A percentile compares a stretch with the other conserved stretches of the same genome.
Evolutionary conservation across 495 filamentous ascomycete species (phyloP).

Genomic region (Aspergillus incahuasiensis): DNA sequence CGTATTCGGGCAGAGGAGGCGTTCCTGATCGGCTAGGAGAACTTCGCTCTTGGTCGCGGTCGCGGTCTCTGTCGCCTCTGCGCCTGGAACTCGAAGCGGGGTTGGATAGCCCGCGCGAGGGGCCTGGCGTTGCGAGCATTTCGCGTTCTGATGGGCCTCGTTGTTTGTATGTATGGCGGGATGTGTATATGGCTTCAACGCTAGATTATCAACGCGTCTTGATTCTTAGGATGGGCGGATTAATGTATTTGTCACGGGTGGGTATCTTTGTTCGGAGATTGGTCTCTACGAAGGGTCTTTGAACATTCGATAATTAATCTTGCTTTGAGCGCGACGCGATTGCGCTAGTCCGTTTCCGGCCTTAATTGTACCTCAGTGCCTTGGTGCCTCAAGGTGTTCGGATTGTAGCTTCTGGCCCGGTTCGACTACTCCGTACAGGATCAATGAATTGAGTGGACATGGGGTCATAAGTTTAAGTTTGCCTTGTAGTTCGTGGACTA

Average conservation of each 20-base stretch:
- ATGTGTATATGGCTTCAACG: too few species aligned
- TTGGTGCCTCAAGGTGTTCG: slow-evolving; percentile 6
- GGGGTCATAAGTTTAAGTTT: not conserved
- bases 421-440: too few species aligned
- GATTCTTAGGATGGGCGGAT: not conserved
- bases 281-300: not conserved
- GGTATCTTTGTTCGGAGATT: not conserved
- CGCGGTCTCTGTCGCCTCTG: slow-evolving; percentile 1
- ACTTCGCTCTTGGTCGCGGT: not conserved
- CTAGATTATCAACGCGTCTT: not conserved
- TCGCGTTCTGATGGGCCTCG: not conserved
- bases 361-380: slow-evolving; percentile 1
- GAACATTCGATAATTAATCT: not conserved
- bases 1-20: slow-evolving; percentile 52
- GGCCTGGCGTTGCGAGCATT: slow-evolving; percentile 3
- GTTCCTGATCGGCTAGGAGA: slow-evolving; percentile 11
- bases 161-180: not conserved
- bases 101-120: not conserved
- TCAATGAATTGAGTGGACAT: too few species aligned
- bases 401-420: too few species aligned
- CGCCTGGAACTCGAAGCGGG: not conserved
- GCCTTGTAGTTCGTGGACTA: not conserved
- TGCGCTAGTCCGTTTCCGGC: slow-evolving; percentile 32
- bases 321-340: slow-evolving; percentile 29
- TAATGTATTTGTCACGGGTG: not conserved